A percentile compares a stretch with the other conserved stretches of the same genome.
Conservation (phyloP, 1,139 yeast genomes). For the Suhomyces bribrorum region DNA sequence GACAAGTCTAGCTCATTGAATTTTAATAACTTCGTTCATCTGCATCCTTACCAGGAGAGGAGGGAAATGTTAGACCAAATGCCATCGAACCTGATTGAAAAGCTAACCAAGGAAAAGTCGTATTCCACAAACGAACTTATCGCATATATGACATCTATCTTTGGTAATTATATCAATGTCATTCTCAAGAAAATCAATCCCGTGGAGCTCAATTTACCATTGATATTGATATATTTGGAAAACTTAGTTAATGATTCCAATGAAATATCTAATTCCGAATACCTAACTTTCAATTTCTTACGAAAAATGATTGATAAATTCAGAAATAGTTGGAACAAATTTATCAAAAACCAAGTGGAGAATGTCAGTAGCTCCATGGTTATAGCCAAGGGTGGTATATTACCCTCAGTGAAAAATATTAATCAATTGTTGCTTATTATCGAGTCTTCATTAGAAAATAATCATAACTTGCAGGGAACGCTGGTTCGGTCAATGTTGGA, state of each 20-base stretch:
- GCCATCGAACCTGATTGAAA: constrained; percentile 20
- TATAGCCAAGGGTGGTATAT: constrained; percentile 43
- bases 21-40: constrained; percentile 51
- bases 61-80: constrained; percentile 29
- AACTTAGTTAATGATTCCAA: constrained; percentile 38
- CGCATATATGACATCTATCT: constrained; percentile 52
- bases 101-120: constrained; percentile 22
- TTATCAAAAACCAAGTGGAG: constrained; percentile 55
- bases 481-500: constrained; percentile 39
- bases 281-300: constrained; percentile 51
- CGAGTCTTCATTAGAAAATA: constrained; percentile 33
- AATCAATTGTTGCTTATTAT: constrained; percentile 36
- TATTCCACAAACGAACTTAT: constrained; percentile 54
- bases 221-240: constrained; percentile 43
- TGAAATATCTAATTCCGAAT: constrained; percentile 57
- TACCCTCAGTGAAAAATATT: constrained; percentile 37
- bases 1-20: constrained; percentile 40
- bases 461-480: constrained; percentile 23
- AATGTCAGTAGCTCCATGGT: constrained; percentile 52
- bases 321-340: constrained; percentile 58
- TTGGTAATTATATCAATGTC: constrained; percentile 48
- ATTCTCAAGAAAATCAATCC: constrained; percentile 42
- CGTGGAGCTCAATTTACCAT: constrained; percentile 38
- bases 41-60: constrained; percentile 39
- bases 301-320: constrained; percentile 55